Evolutionary conservation across 805 yeast genomes (phyloP), one percentile per base, ranked within the genome.

Genomic region (Ogataea trehaloabstinens): DNA sequence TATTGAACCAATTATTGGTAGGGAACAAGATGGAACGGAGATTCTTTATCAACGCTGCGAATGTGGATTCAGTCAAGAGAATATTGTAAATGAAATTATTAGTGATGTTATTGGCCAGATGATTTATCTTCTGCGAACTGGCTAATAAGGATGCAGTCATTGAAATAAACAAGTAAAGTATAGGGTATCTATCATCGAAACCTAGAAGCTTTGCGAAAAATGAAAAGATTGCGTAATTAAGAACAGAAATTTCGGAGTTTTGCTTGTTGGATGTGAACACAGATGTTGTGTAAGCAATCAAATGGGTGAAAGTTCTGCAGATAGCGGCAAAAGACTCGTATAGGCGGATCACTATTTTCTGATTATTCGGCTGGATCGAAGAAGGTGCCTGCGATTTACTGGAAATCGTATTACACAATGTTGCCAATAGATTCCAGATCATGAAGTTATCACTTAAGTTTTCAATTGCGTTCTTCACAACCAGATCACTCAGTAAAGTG

Each of bases 391-490:
- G 24, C 22, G 13, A n/a, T 11, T 41, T 41, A 13, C 24, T 25
- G 12, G 30, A 19, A 2, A 45, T 30, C 1, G 37, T n/a, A 24
- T 48, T 48, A 27, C 48, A 35, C 11, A 56, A 17, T 6, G 50
- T 33, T 19, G 57, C 59, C 19, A 70, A 47, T 4, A 76, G 54
- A 21, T 69, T 74, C 65, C 78, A 71, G 2, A 76, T 46, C 54
- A 72, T 67, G 58, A 73, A 76, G n/a, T 76, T 76, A 39, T 76
- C 77, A 7, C 71, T 60, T 12, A 76, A 41, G 46, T 72, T 73
- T 5, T 67, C 71, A 4, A 73, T 52, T 1, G 67, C 46, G 40
- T 66, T 73, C 29, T 55, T 55, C 29, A 77, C 38, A 0, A 70
- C 60, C 30, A 74, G 46, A 31, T 74, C 78, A 18, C 67, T 61